Evolutionary conservation across 2,329 filamentous ascomycete species (phyloP).

Genomic region (Sordariomycetes sp.): DNA sequence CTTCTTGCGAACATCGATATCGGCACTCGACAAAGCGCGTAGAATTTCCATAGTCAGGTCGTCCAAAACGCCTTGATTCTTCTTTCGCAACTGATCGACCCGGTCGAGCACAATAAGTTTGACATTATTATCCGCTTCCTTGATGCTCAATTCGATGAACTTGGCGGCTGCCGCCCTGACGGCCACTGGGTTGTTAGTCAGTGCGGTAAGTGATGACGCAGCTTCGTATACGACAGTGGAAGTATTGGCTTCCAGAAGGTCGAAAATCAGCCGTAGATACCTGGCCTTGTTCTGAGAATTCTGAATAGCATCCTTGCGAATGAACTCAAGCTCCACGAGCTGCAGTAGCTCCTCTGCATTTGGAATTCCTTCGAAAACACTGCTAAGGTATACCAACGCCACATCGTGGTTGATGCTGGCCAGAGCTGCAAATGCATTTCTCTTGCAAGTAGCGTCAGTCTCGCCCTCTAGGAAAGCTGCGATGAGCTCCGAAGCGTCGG

Average conservation of each 20-base stretch:
- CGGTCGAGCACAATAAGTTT: conserved; percentile 96
- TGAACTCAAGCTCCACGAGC: conserved; percentile 91
- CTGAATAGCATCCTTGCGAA: conserved; percentile 91
- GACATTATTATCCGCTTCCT: conserved; percentile 97
- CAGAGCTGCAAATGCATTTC: conserved; percentile 91
- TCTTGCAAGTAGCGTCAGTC: conserved; percentile 91
- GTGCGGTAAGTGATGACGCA: conserved; percentile 83
- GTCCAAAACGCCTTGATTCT: conserved; percentile 85
- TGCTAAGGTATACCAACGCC: conserved; percentile 77
- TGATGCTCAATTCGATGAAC: conserved; percentile 94
- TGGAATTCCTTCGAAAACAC: conserved; percentile 84
- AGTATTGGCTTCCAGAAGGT: conserved; percentile 83
- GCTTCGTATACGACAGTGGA: conserved; percentile 97
- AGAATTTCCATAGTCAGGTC: conserved; percentile 96
- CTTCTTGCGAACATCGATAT: conserved; percentile 92
- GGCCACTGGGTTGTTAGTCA: conserved; percentile 93
- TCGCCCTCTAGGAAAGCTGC: conserved; percentile 83
- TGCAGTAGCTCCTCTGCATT: conserved; percentile 93
- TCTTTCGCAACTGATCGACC: conserved; percentile 77
- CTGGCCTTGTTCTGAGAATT: conserved; percentile 92
- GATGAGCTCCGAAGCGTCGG: conserved; percentile 89
- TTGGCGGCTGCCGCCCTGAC: conserved; percentile 95
- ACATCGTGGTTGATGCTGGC: conserved; percentile 89
- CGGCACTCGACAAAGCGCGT: conserved; percentile 86
- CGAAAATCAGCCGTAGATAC: conserved; percentile 91